phyloP scores from a whole-genome alignment of 139 green algal genomes.

The Ostreobium quekettii region DNA sequence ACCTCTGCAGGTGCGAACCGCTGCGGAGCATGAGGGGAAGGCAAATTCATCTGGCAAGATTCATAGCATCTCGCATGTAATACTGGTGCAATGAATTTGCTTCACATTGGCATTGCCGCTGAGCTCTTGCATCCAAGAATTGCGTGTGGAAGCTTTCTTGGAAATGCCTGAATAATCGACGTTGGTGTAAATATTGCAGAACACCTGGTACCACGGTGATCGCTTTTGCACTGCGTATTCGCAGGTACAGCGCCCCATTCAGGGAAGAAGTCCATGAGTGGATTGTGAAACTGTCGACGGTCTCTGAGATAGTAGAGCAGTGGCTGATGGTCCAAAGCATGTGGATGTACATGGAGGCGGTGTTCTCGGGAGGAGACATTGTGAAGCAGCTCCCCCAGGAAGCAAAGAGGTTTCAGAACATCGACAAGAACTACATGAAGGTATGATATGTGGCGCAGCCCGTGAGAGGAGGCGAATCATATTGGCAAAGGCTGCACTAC shows the following conservation, averaged over 20 bases:
- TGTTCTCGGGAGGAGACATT: slow-evolving; percentile 92
- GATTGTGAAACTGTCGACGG: slow-evolving; percentile 74
- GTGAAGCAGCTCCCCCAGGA: slow-evolving; percentile 91
- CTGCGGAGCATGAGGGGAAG: no score
- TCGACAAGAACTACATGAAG: slow-evolving; percentile 96
- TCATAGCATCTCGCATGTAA: no score
- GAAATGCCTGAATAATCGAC: slow-evolving; percentile 1
- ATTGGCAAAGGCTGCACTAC: no score
- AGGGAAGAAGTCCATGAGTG: slow-evolving; percentile 65
- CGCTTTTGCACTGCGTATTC: neutral
- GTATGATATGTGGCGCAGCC: slow-evolving; percentile 25
- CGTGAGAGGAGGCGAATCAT: no score
- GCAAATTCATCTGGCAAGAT: no score
- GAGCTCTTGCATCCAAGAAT: no score
- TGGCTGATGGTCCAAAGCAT: slow-evolving; percentile 89
- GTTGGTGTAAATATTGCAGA: neutral
- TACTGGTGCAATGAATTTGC: no score
- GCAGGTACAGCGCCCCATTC: slow-evolving; percentile 71
- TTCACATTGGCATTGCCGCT: no score
- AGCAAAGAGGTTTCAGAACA: slow-evolving; percentile 92
- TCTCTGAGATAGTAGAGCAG: slow-evolving; percentile 87
- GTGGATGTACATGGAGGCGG: slow-evolving; percentile 96
- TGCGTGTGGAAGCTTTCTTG: no score
- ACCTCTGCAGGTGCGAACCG: no score
- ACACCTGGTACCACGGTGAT: neutral